A percentile compares a stretch with the other conserved stretches of the same genome.
phyloP scores from a whole-genome alignment of 345 rosid species.

The Eucalyptus polyanthemos region DNA sequence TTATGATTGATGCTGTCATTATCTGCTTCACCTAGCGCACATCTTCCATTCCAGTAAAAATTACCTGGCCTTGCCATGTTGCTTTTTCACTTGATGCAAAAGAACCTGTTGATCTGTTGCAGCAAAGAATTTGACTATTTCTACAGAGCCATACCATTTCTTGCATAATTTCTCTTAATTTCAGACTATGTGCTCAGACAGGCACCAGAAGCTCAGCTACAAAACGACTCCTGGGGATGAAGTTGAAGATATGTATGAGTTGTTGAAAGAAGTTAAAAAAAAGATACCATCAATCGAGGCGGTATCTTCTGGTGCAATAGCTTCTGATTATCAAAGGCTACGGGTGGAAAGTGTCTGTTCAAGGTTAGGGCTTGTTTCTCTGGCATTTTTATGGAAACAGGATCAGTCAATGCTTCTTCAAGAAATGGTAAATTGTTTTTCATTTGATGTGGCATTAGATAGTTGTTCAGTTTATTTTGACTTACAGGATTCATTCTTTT shows the following conservation, averaged over 20 bases:
- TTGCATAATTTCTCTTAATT: neutral
- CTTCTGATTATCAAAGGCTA: constrained; percentile 90
- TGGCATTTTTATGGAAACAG: constrained; percentile 95
- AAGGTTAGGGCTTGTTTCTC: constrained; percentile 96
- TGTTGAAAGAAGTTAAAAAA: constrained; percentile 69
- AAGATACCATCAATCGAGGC: constrained; percentile 77
- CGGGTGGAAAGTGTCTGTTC: constrained; percentile 97
- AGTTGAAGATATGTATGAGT: constrained; percentile 85
- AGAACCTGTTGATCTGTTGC: neutral
- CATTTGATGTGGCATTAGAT: neutral
- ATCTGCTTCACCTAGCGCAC: neutral
- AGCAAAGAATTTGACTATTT: neutral
- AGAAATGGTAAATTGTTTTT: constrained; percentile 65
- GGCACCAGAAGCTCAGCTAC: constrained; percentile 74
- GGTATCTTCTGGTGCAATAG: constrained; percentile 95
- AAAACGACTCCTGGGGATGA: constrained; percentile 67
- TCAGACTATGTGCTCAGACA: constrained; percentile 3
- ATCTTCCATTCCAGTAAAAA: neutral
- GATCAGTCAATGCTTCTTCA: constrained; percentile 92
- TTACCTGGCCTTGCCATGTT: neutral
- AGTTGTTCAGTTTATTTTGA: neutral
- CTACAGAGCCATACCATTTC: neutral
- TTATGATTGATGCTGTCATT: neutral
- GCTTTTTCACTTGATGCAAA: neutral
- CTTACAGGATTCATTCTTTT: neutral